phyloP scores from a whole-genome alignment of 176 grass and related monocot species.

The Sorghum bicolor region DNA sequence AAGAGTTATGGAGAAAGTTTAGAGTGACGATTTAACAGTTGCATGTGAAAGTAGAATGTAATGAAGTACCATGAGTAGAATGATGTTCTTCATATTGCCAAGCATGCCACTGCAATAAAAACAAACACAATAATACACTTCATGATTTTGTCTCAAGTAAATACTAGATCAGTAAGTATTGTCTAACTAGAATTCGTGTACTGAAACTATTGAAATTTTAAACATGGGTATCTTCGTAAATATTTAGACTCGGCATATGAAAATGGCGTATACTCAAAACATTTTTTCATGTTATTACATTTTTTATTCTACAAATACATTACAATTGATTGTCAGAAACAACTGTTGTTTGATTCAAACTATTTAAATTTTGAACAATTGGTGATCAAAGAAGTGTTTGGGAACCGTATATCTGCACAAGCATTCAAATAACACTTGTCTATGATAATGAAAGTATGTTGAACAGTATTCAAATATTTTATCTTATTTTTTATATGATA shows the following conservation, averaged over 20 bases:
- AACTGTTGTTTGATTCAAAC: not conserved
- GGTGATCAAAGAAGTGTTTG: not conserved
- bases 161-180: not conserved
- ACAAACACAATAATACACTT: not conserved
- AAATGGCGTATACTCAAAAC: not conserved
- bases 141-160: not conserved
- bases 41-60: constrained; percentile 13
- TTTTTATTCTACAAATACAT: not conserved
- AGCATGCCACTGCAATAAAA: constrained; percentile 54
- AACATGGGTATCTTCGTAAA: not conserved
- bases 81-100: constrained; percentile 29
- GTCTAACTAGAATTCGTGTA: not conserved
- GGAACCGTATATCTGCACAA: not conserved
- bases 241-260: not conserved
- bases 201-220: not conserved
- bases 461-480: constrained; percentile 9
- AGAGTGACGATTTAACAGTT: not conserved
- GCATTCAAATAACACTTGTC: not conserved
- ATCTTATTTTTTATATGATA: not conserved
- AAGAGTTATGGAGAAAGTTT: not conserved
- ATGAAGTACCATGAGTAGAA: constrained; percentile 47
- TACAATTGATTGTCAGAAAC: not conserved
- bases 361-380: not conserved
- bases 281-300: not conserved
- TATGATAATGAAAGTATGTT: not conserved